phyloP scores from a whole-genome alignment of 2,329 filamentous ascomycete species.

The Gaeumannomyces sp. region DNA sequence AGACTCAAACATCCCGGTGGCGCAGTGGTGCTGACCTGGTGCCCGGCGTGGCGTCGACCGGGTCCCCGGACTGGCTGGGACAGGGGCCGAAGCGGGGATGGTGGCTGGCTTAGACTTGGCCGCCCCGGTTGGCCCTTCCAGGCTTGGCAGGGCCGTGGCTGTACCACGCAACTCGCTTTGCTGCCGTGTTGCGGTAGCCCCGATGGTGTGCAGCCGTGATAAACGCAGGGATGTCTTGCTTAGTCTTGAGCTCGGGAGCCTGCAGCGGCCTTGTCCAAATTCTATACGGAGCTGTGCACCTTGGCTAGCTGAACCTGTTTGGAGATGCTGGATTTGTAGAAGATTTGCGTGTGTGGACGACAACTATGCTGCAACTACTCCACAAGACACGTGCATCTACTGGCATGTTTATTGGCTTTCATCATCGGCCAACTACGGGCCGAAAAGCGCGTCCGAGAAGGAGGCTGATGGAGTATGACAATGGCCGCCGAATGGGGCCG shows the following conservation, averaged over 20 bases:
- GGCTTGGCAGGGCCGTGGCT: neutral
- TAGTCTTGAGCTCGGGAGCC: too few species aligned
- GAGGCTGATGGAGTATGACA: neutral
- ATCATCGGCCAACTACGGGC: neutral
- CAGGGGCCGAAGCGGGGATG: neutral
- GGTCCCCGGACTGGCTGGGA: neutral
- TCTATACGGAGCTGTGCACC: neutral
- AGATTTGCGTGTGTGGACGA: neutral
- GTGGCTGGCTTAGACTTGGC: neutral
- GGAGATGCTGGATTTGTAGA: neutral
- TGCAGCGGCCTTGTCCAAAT: neutral
- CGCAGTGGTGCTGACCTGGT: too few species aligned
- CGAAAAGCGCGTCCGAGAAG: neutral
- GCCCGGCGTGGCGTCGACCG: too few species aligned
- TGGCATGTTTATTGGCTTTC: neutral
- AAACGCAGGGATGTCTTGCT: accelerated
- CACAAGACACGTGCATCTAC: too few species aligned
- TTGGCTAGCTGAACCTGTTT: neutral
- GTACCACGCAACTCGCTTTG: neutral
- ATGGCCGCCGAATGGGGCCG: neutral
- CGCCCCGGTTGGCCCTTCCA: neutral
- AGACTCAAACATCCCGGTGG: neutral
- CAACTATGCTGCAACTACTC: neutral
- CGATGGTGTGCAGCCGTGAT: too few species aligned
- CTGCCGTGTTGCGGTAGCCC: neutral